A percentile compares a stretch with the other conserved stretches of the same genome.
Conservation (phyloP, 2,329 filamentous ascomycete genomes). For the Aspergillus phoenicis region DNA sequence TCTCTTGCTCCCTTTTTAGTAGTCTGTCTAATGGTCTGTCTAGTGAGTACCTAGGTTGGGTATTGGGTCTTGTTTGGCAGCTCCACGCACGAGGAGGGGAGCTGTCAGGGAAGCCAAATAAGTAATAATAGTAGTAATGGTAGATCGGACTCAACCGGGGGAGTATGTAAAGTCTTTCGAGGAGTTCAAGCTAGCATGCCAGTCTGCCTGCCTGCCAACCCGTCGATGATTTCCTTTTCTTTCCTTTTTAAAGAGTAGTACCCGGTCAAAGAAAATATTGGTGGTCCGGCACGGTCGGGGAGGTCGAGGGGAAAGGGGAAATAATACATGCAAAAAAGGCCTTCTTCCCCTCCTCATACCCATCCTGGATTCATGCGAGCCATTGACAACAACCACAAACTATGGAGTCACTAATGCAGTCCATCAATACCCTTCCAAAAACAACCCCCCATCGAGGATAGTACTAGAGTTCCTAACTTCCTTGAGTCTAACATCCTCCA, state of each 20-base stretch:
- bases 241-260: not conserved
- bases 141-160: no score
- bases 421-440: not conserved
- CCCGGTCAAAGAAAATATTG: not conserved
- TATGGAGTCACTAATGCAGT: not conserved
- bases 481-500: not conserved
- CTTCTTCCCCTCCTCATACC: not conserved
- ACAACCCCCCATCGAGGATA: not conserved
- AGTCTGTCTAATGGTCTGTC: not conserved
- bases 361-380: not conserved
- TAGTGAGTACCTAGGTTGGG: no score
- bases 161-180: no score
- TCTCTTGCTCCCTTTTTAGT: not conserved
- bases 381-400: not conserved
- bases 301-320: not conserved
- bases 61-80: not conserved
- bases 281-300: constrained; percentile 2
- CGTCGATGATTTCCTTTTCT: not conserved
- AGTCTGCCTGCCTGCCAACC: not conserved
- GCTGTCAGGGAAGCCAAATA: not conserved
- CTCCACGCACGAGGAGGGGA: not conserved
- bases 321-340: not conserved
- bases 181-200: no score
- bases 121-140: no score
- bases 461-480: not conserved